phyloP scores from a whole-genome alignment of 345 rosid genomes.

The Iberis pinnata region DNA sequence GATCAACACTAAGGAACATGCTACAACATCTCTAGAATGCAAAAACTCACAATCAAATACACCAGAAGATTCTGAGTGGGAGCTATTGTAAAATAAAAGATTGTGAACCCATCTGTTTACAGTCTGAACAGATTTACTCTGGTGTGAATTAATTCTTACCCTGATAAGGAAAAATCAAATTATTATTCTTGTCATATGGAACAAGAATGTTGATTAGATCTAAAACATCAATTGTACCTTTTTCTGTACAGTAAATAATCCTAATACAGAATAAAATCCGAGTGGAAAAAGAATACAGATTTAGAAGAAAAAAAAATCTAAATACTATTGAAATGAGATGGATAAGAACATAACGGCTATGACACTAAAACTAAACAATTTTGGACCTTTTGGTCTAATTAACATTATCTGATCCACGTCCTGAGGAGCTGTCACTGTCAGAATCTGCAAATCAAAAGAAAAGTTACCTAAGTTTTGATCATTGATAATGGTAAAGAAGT shows the following conservation, averaged over 20 bases:
- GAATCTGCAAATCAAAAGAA: constrained; percentile 24
- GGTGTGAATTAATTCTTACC: no score
- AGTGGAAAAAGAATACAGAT: background rate
- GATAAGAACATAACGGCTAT: constrained; percentile 1
- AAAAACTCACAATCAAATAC: constrained; percentile 23
- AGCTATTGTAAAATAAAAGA: constrained; percentile 38
- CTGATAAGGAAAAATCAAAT: no score
- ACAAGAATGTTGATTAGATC: constrained; percentile 12
- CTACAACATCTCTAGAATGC: constrained; percentile 10
- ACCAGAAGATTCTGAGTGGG: constrained; percentile 59
- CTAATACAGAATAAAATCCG: constrained; percentile 20
- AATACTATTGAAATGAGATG: background rate
- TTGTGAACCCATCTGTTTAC: no score
- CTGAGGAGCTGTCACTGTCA: constrained; percentile 34
- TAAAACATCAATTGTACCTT: background rate
- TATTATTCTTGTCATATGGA: background rate
- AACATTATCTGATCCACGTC: constrained; percentile 26
- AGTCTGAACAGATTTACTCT: no score
- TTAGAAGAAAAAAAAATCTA: constrained; percentile 1
- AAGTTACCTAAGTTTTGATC: constrained; percentile 7
- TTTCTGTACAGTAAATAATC: constrained; percentile 23
- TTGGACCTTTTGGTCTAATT: constrained; percentile 17
- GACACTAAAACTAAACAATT: constrained; percentile 22
- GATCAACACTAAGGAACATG: constrained; percentile 16
- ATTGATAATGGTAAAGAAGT: no score